These are phyloP conservation scores for Backusella psychrophila DNA, from an alignment of 192 early-diverging fungal species.

Conservation along the genomic window DNA sequence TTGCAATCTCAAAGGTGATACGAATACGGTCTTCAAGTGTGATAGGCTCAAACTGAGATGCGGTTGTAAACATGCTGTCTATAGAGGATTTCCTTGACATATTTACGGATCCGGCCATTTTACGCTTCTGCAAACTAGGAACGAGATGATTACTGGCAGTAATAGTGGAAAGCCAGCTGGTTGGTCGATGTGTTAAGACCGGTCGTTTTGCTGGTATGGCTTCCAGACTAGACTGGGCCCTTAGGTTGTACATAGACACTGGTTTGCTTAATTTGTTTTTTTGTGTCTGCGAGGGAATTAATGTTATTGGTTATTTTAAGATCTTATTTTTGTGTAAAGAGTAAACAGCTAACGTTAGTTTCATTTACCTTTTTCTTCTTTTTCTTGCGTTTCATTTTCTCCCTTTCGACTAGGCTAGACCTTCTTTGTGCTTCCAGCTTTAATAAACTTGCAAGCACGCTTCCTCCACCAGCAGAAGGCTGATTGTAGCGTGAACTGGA, in stretches of 20 bases:
- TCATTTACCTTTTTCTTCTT: constrained; percentile 16
- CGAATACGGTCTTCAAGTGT: constrained; percentile 48
- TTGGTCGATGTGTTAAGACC: constrained; percentile 14
- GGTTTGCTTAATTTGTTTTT: constrained; percentile 7
- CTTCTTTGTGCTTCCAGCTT: constrained; percentile 31
- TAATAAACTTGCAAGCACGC: constrained; percentile 31
- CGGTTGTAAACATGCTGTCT: constrained; percentile 33
- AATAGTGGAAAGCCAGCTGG: constrained; percentile 22
- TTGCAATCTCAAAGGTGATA: constrained; percentile 58
- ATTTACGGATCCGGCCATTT: not conserved
- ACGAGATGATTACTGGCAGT: constrained; percentile 26
- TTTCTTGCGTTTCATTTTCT: not conserved
- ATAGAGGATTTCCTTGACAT: constrained; percentile 27
- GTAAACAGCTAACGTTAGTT: not conserved
- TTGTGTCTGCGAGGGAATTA: not conserved
- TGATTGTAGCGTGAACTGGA: not conserved
- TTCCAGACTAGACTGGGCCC: constrained; percentile 5
- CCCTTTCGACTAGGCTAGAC: not conserved
- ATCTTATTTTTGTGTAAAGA: not conserved
- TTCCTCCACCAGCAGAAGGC: constrained; percentile 8
- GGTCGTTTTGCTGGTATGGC: constrained; percentile 3
- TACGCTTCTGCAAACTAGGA: constrained; percentile 27
- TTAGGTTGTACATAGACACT: constrained; percentile 11
- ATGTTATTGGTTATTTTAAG: not conserved
- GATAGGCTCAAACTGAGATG: constrained; percentile 34